These are phyloP conservation scores for Daldinia sp. DNA, from an alignment of 2,329 filamentous ascomycete genomes.

Conservation along the genomic window DNA sequence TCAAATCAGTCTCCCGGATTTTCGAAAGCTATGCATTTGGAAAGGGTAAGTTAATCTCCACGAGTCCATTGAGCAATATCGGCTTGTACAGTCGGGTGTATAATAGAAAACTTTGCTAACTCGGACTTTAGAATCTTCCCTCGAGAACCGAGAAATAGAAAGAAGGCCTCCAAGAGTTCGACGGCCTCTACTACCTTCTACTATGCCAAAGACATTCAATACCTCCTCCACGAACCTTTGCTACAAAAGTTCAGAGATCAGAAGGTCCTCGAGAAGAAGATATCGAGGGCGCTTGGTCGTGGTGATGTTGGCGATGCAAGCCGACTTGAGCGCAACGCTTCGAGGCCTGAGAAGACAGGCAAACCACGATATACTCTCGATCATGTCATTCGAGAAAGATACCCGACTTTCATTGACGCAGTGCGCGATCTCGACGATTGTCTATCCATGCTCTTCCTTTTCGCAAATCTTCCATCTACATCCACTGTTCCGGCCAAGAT, in stretches of 20 bases:
- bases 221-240: conserved; percentile 94
- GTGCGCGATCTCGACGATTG: conserved; percentile 95
- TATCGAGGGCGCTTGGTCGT: conserved; percentile 87
- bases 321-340: conserved; percentile 85
- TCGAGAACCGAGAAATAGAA: conserved; percentile 94
- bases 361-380: conserved; percentile 91
- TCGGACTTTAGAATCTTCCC: conserved; percentile 76
- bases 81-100: not conserved
- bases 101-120: conserved; percentile 4
- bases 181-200: conserved; percentile 93
- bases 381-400: conserved; percentile 97
- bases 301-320: conserved; percentile 90
- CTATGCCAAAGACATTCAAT: conserved; percentile 95
- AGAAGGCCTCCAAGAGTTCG: conserved; percentile 92
- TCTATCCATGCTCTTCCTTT: conserved; percentile 95
- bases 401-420: conserved; percentile 95
- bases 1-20: conserved; percentile 95
- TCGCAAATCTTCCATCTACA: conserved; percentile 93
- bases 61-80: not conserved
- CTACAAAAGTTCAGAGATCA: conserved; percentile 96
- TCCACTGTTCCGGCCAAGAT: conserved; percentile 91
- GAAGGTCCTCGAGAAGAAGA: conserved; percentile 97
- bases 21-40: conserved; percentile 98
- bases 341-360: conserved; percentile 87
- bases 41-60: conserved; percentile 66